These are phyloP conservation scores for Blastocystis sp. DNA, from an alignment of 352 stramenopile genomes.

Conservation along the genomic window DNA sequence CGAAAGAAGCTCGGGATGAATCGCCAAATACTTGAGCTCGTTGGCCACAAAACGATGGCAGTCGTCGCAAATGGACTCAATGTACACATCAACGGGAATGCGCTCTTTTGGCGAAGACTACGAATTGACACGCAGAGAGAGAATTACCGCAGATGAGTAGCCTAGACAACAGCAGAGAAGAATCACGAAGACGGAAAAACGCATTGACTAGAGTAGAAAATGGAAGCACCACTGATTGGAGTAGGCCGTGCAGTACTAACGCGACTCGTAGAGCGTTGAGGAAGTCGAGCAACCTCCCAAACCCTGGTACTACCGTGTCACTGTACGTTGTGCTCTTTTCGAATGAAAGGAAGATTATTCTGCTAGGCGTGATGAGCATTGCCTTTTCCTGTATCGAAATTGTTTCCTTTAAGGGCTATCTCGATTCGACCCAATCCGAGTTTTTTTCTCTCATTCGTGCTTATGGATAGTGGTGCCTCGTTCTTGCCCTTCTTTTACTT, in stretches of 20 bases:
- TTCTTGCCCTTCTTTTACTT: constrained; percentile 35
- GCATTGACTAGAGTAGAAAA: too few relatives aligned
- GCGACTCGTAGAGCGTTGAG: too few relatives aligned
- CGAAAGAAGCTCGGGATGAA: constrained; percentile 51
- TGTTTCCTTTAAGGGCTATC: constrained; percentile 36
- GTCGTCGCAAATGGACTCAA: constrained; percentile 50
- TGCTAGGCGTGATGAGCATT: background rate
- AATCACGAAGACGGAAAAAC: too few relatives aligned
- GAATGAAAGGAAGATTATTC: background rate
- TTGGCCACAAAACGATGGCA: constrained; percentile 57
- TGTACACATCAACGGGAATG: constrained; percentile 41
- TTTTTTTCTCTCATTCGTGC: background rate
- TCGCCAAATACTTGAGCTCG: constrained; percentile 44
- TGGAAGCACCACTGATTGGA: too few relatives aligned
- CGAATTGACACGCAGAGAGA: too few relatives aligned
- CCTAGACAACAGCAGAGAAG: too few relatives aligned
- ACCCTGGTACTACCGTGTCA: too few relatives aligned
- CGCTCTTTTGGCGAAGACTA: too few relatives aligned
- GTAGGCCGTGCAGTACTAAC: too few relatives aligned
- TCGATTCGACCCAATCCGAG: constrained; percentile 23
- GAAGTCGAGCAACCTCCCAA: too few relatives aligned
- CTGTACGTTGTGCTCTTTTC: background rate
- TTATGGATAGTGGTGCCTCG: background rate
- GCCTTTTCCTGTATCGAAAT: constrained; percentile 43
- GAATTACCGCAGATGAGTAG: too few relatives aligned